These are phyloP conservation scores for Ascochyta viciae-villosae DNA, from an alignment of 2,329 filamentous ascomycete genomes.

Conservation along the genomic window DNA sequence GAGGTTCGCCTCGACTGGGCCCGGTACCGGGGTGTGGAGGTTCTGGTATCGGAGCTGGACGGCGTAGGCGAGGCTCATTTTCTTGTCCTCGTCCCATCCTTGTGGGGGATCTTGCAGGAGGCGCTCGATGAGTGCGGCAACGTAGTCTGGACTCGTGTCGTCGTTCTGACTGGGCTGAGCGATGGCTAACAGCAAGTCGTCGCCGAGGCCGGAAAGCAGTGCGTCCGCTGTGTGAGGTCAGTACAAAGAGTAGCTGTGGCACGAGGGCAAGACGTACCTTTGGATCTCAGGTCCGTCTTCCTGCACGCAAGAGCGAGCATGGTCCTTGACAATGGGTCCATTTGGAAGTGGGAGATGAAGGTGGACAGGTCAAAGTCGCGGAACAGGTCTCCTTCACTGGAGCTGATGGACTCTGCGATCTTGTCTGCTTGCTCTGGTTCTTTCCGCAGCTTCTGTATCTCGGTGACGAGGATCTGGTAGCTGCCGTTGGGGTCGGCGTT, in stretches of 20 bases:
- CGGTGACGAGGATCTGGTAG: constrained; percentile 80
- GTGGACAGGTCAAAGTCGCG: constrained; percentile 95
- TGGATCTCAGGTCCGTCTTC: constrained; percentile 82
- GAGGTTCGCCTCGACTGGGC: constrained; percentile 73
- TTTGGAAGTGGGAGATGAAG: constrained; percentile 95
- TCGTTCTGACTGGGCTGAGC: constrained; percentile 69
- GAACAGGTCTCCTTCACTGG: constrained; percentile 89
- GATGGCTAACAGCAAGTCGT: constrained; percentile 78
- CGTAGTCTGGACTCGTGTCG: constrained; percentile 71
- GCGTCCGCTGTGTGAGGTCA: constrained; percentile 72
- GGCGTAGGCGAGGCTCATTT: constrained; percentile 71
- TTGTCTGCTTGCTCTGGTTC: constrained; percentile 84
- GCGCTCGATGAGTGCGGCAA: constrained; percentile 82
- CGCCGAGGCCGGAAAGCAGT: constrained; percentile 82
- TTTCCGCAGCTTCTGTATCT: constrained; percentile 84
- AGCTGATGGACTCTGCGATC: constrained; percentile 93
- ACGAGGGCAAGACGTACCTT: constrained; percentile 66
- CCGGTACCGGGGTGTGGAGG: constrained; percentile 69
- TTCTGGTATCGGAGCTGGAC: constrained; percentile 68
- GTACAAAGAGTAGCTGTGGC: constrained; percentile 10
- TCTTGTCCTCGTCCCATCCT: constrained; percentile 79
- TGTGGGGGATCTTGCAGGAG: constrained; percentile 87
- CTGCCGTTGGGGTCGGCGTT: constrained; percentile 78
- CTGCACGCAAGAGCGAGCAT: constrained; percentile 88
- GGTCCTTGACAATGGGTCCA: constrained; percentile 87